phyloP scores from a whole-genome alignment of 2,329 filamentous ascomycete genomes.

The Neonectria magnoliae region DNA sequence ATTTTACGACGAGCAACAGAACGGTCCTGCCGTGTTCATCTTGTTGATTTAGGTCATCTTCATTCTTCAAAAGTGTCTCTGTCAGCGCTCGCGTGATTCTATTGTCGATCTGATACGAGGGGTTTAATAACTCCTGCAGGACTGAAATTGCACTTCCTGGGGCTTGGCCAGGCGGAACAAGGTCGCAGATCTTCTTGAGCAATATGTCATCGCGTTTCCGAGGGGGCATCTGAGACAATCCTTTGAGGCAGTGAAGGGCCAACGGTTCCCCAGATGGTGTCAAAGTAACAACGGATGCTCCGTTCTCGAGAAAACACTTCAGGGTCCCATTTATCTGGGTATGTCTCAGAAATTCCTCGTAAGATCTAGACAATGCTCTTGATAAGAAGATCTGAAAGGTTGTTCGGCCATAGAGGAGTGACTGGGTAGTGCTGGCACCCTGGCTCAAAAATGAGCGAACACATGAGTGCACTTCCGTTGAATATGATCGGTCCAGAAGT shows the following conservation, averaged over 20 bases:
- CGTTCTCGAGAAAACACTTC: not conserved
- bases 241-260: not conserved
- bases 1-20: not conserved
- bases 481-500: not conserved
- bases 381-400: slow-evolving; percentile 2
- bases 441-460: not conserved
- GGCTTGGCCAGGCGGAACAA: not conserved
- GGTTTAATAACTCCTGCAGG: not conserved
- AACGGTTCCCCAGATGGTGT: not conserved
- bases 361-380: not conserved
- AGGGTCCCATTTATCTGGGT: too few relatives aligned
- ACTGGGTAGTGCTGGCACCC: too few relatives aligned
- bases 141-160: not conserved
- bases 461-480: not conserved
- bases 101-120: not conserved
- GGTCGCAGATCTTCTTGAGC: not conserved
- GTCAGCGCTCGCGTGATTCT: not conserved
- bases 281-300: not conserved
- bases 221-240: not conserved
- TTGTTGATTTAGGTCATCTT: not conserved
- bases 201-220: not conserved
- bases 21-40: not conserved
- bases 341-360: too few relatives aligned
- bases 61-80: not conserved
- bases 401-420: not conserved